phyloP scores from a whole-genome alignment of 2,329 filamentous ascomycete species.

The Diplodia sapinea region DNA sequence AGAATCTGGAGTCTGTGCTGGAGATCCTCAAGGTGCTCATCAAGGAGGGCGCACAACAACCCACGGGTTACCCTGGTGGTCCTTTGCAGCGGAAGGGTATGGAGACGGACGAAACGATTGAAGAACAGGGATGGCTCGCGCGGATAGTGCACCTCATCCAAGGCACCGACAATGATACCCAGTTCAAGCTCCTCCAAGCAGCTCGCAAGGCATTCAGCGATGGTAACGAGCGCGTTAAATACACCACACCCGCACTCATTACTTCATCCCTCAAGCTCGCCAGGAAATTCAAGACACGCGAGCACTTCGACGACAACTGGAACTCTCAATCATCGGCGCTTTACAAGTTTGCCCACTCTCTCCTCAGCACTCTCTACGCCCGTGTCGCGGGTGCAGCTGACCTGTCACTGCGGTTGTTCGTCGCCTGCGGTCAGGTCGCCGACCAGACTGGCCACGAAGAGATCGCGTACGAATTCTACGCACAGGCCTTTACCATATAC shows the following conservation, averaged over 20 bases:
- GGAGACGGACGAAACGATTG: conserved; percentile 96
- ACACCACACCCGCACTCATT: conserved; percentile 90
- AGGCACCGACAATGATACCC: conserved; percentile 85
- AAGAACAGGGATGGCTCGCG: conserved; percentile 97
- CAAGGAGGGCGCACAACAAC: conserved; percentile 82
- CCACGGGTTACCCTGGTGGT: conserved; percentile 82
- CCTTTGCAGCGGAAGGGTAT: conserved; percentile 73
- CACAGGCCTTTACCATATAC: conserved; percentile 97
- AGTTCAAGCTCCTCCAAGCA: conserved; percentile 91
- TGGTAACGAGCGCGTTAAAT: conserved; percentile 93
- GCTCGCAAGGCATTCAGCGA: conserved; percentile 85
- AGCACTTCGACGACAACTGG: conserved; percentile 83
- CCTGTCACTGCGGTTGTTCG: conserved; percentile 85
- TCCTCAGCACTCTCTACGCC: conserved; percentile 83
- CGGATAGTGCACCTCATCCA: conserved; percentile 88
- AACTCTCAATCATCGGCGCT: conserved; percentile 76
- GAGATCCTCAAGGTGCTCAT: conserved; percentile 90
- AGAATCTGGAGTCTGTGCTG: conserved; percentile 85
- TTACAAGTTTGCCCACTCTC: conserved; percentile 94
- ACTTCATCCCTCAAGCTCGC: conserved; percentile 90
- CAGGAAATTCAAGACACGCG: conserved; percentile 83
- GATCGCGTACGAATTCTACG: conserved; percentile 97
- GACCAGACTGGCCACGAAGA: conserved; percentile 93
- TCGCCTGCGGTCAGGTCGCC: conserved; percentile 89
- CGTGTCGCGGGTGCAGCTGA: conserved; percentile 87